Base-by-base conservation (phyloP, 305 asterid genomes). In the Fraxinus sp. region DNA sequence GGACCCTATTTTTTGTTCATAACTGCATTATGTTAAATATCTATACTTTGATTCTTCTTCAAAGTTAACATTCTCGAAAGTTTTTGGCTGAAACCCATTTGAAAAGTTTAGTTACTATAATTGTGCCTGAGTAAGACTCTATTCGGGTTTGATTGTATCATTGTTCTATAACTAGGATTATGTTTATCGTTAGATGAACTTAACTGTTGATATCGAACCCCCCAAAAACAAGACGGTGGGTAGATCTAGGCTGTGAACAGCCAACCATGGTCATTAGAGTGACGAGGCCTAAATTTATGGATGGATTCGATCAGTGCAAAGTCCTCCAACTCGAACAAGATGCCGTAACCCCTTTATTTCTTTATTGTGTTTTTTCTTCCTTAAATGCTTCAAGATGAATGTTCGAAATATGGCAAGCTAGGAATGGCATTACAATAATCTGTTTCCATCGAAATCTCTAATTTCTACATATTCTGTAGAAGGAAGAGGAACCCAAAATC, bases 401-500 rank as follows among this genome's bases (percentile, higher is more conserved):
- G 59, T 16, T 52, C 22, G 1, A 52, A 52, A n/a, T 52, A 14
- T n/a, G 68, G 10, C 28, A 18, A 57, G 68, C 68, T n/a, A 57
- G 68, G 68, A 57, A 18, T 57, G 11, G 28, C 28, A 18, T 57
- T 57, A 57, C 26, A 7, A 2, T 57, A 57, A 57, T 9, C 68
- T 57, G 20, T 18, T 18, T 57, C 11, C 68, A n/a, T 7, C 64
- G 64, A n/a, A 52, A 16, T 52, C 57, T 52, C 26, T 57, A 18
- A 57, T 57, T 55, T 55, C 66, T 18, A 55, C 66, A 55, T 32
- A 32, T 16, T 5, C n/a, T 71, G 76, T 87, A 91, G 95, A 91
- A 78, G 93, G 90, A 78, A 83, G 88, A 88, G 90, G 91, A 77
- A 88, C 90, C 10, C 83, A 80, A 18, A 91, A 86, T 55, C 84